Conservation (phyloP, 306 rosid species). For the Geum urbanum region DNA sequence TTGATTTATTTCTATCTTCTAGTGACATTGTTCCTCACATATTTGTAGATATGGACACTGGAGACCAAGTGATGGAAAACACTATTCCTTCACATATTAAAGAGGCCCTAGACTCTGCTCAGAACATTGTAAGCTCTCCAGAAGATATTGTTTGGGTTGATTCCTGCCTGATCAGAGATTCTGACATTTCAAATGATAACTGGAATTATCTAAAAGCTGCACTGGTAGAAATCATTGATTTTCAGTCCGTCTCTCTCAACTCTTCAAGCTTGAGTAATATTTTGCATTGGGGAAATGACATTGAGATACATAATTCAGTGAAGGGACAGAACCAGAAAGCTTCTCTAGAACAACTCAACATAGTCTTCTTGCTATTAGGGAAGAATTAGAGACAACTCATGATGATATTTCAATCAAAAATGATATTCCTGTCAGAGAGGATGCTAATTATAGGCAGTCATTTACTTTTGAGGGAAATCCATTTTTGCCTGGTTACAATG, state of each 20-base stretch:
- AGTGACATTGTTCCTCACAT: conserved; percentile 7
- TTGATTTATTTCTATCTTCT: not conserved
- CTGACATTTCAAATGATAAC: conserved; percentile 28
- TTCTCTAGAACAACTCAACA: not conserved
- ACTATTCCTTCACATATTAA: conserved; percentile 11
- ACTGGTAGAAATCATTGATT: conserved; percentile 49
- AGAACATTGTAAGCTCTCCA: conserved; percentile 31
- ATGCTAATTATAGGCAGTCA: conserved; percentile 20
- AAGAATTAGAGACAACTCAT: conserved; percentile 25
- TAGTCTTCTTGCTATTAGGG: not conserved
- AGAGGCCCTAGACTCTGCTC: conserved; percentile 5
- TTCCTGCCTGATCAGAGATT: conserved; percentile 49
- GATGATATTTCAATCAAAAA: conserved; percentile 23
- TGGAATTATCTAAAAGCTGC: conserved; percentile 57
- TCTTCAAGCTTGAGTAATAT: conserved; percentile 8
- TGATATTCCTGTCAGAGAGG: conserved; percentile 22
- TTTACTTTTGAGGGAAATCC: conserved; percentile 48
- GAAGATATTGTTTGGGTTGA: conserved; percentile 78
- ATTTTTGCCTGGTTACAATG: conserved; percentile 64
- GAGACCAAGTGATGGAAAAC: conserved; percentile 17
- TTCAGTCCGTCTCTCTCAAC: conserved; percentile 31
- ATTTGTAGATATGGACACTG: conserved; percentile 37
- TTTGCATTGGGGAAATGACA: conserved; percentile 20
- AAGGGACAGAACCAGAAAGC: conserved; percentile 7
- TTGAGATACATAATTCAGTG: conserved; percentile 24